Base-by-base conservation (phyloP, 2,329 filamentous ascomycete species). In the Westerdykella sp. region DNA sequence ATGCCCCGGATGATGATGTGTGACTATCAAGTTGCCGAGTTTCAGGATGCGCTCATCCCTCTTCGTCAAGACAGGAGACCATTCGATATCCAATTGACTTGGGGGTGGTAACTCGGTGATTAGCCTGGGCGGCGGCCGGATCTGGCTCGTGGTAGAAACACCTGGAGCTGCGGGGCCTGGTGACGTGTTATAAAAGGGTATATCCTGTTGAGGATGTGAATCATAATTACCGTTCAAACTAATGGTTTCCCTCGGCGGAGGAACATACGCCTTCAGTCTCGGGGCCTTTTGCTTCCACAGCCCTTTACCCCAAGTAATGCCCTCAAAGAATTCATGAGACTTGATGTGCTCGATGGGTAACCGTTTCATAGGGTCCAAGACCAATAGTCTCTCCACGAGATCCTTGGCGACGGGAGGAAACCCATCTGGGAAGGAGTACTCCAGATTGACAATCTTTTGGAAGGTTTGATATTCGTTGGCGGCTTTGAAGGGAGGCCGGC, bases 81-180 rank as follows among this genome's bases (percentile, higher is more conserved):
- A 98, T 68, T 98, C 93, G 44, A 98, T 95, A 61, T 98, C 93
- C 21, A 98, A 74, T 65, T 97, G 93, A 40, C 87, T 95, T 1
- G 93, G 93, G n/a, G 93, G 91, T 13, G 93, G 89, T 9, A 98
- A 76, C 66, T 98, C 93, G 1, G 93, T 97, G 47, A 98, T 94
- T 47, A 96, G 82, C 48, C 89, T 53, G 25, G 64, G 62, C 25
- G 89, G 85, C 9, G 80, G 77, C 43, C 88, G 58, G 42, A 59
- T 40, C 41, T 55, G 60, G 23, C 53, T 53, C n/a, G 51, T 34
- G 28, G 53, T 22, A 15, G 53, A 25, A 41, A 53, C 49, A 37
- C 53, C 49, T 40, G 59, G 54, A 37, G 60, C 51, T 16, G 60
- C 57, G 2, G 65, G 59, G 22, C 57, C 61, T 55, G 55, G 22